Base-by-base conservation (phyloP, 768 basidiomycete genomes). In the Kwoniella dendrophila region DNA sequence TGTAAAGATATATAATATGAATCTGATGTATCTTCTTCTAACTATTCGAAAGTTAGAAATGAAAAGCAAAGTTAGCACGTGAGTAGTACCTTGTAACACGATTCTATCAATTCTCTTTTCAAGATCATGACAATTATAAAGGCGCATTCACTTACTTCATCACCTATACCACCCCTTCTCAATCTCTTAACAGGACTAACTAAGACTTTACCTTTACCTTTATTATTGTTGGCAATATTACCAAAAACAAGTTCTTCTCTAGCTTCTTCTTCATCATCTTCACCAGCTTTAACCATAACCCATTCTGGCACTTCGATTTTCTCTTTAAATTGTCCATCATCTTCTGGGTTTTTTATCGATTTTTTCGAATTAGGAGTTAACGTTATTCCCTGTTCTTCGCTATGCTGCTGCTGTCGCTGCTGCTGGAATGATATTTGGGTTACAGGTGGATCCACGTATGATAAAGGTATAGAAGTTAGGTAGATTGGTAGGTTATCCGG, bases 1-100 rank as follows among this genome's bases (percentile, higher is more conserved):
- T 95, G 92, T 44, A 90, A 85, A 66, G 86, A 87, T 77, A 89
- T 85, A 73, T 92, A 95, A 6, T 84, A 84, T 24, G 85, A 84
- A 79, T 95, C 92, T 8, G 89, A 89, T 3, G 87, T 90, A 76
- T 91, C 89, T 63, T 82, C 81, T 20, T 80, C 79, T 51, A 81
- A 83, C 84, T 88, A 81, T 4, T 43, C 20, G 24, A 43, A 43
- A 43, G n/a, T n/a, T n/a, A n/a, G n/a, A n/a, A n/a, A n/a, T n/a
- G n/a, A n/a, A n/a, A n/a, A n/a, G n/a, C n/a, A n/a, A n/a, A n/a
- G n/a, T n/a, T n/a, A n/a, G n/a, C n/a, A n/a, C n/a, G n/a, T n/a
- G n/a, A n/a, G n/a, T n/a, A n/a, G n/a, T n/a, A n/a, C n/a, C n/a
- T n/a, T n/a, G n/a, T n/a, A n/a, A n/a, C n/a, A n/a, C n/a, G n/a